Conservation (phyloP, 2,329 filamentous ascomycete genomes). For the Pyricularia pennisetigena region DNA sequence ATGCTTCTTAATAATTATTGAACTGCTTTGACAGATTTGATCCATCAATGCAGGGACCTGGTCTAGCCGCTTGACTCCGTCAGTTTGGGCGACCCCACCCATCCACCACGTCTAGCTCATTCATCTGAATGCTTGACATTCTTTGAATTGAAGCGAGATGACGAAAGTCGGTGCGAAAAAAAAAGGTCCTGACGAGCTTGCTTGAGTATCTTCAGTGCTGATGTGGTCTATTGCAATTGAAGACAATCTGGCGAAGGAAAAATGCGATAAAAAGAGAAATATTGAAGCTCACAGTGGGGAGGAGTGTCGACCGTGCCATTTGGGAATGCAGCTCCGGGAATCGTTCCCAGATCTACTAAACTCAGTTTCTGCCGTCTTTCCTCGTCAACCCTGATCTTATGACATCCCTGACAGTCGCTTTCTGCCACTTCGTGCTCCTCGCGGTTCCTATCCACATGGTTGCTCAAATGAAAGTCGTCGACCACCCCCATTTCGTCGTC, state of each 20-base stretch:
- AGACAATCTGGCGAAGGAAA: neutral
- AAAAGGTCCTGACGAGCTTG: neutral
- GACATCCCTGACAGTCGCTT: conserved; percentile 4
- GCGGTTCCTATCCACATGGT: neutral
- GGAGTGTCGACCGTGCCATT: neutral
- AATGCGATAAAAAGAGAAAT: neutral
- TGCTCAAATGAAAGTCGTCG: neutral
- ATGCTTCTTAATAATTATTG: neutral
- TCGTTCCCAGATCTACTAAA: neutral
- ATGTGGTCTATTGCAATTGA: neutral
- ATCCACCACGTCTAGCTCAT: neutral
- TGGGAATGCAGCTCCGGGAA: neutral
- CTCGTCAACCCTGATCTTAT: neutral
- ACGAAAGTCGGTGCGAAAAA: neutral
- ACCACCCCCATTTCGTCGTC: neutral
- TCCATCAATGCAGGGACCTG: neutral
- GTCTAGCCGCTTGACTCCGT: neutral
- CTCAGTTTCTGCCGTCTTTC: neutral
- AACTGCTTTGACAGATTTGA: neutral
- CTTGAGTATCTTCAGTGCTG: neutral
- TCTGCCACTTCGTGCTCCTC: neutral
- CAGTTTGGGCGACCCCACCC: neutral
- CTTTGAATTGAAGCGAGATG: neutral
- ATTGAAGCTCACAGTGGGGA: neutral
- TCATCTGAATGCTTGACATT: neutral